Evolutionary conservation across 805 yeast species (phyloP).

Genomic region (Metschnikowia proteae): DNA sequence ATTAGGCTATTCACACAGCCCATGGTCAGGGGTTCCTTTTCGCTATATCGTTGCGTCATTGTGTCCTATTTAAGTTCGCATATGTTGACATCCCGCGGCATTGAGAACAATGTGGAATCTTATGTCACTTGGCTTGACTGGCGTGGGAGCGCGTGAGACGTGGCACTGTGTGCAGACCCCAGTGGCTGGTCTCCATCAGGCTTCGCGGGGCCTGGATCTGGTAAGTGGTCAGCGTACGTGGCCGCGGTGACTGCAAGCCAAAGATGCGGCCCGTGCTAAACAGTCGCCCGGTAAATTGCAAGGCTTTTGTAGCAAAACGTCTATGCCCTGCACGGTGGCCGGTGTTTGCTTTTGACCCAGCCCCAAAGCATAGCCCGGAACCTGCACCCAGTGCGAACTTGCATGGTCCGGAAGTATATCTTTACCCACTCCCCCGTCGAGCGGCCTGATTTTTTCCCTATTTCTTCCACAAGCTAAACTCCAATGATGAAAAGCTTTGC

Average conservation of each 20-base stretch:
- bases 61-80: too few relatives aligned
- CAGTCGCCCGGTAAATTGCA: too few relatives aligned
- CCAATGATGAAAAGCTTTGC: background rate
- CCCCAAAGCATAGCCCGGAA: background rate
- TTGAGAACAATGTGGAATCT: too few relatives aligned
- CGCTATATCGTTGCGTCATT: too few relatives aligned
- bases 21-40: too few relatives aligned
- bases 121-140: background rate
- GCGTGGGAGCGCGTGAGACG: background rate
- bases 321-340: background rate
- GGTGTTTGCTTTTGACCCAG: background rate
- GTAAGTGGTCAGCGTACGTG: background rate
- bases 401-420: constrained; percentile 2
- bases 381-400: background rate
- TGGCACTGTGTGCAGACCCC: background rate
- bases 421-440: background rate
- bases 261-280: too few relatives aligned
- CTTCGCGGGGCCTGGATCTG: background rate
- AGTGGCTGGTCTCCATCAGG: constrained; percentile 1
- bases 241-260: too few relatives aligned
- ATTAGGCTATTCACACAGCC: too few relatives aligned
- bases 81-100: too few relatives aligned
- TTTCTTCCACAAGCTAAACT: background rate
- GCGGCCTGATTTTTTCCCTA: background rate
- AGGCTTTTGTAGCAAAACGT: background rate